Evolutionary conservation across 139 green algal species (phyloP), one percentile per base, ranked within the genome.

Genomic region (Ettlia oleoabundans): DNA sequence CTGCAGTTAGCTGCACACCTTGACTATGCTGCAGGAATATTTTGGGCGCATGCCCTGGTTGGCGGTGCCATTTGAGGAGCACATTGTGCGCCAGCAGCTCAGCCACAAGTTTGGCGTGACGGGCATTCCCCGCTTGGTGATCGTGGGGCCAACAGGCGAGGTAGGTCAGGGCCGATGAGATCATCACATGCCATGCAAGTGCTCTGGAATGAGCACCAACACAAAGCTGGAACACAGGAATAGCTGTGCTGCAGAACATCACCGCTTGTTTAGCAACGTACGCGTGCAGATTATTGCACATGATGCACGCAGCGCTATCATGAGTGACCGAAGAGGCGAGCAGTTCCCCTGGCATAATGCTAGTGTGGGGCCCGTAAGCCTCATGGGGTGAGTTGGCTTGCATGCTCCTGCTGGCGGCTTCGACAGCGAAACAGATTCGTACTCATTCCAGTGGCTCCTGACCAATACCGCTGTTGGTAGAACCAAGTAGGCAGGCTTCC

Each of bases 11-110:
- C 32, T 43, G 8, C 8, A 30, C 35, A 35, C 33, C 30, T 18
- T n/a, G n/a, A n/a, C n/a, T n/a, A n/a, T n/a, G n/a, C n/a, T 32
- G 7, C 80, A 85, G 80, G 69, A 74, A 35, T 85, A 85, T 42
- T 80, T 76, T 30, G 22, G 0, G 37, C 7, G 40, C 6, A 85
- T 85, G 80, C 80, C 80, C 0, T 85, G 80, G 80, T n/a, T 51
- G 41, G 80, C 69, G 3, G 33, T 85, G 22, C 70, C 69, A 1
- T 85, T 67, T 35, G 42, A 65, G 3, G 70, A 78, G 3, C 19
- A 19, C 0, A 41, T 2, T 3, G n/a, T 55, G 24, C 52, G 61
- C 10, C 22, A 32, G 38, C 19, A 19, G 26, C 68, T 84, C 7
- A 64, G n/a, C 38, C 21, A n/a, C 28, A 37, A 24, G 2, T 85